Evolutionary conservation across 2,329 filamentous ascomycete genomes (phyloP).

Genomic region (Bretziella fagacearum): DNA sequence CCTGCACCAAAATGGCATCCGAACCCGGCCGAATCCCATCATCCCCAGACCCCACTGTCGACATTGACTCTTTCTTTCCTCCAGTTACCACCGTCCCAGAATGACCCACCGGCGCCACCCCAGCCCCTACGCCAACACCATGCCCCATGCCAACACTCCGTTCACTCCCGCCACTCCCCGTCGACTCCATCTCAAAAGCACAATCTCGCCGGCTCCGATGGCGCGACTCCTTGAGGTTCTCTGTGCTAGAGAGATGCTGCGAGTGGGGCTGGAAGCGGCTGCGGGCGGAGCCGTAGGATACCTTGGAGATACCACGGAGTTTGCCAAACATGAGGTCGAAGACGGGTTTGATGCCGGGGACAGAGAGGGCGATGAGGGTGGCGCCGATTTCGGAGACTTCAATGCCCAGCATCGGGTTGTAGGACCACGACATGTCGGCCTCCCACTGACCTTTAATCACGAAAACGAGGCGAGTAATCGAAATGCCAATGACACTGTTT

Average conservation of each 20-base stretch:
- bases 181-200: constrained; percentile 12
- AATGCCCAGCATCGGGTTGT: constrained; percentile 32
- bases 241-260: constrained; percentile 17
- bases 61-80: constrained; percentile 17
- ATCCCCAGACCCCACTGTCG: constrained; percentile 16
- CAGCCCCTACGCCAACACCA: not conserved
- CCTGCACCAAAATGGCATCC: constrained; percentile 23
- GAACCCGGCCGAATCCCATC: constrained; percentile 10
- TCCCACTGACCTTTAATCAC: constrained; percentile 32
- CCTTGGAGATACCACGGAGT: constrained; percentile 17
- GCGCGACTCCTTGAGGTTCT: constrained; percentile 14
- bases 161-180: constrained; percentile 7
- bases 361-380: constrained; percentile 33
- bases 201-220: constrained; percentile 7
- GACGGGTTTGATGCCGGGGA: constrained; percentile 33
- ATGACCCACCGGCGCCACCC: not conserved
- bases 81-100: constrained; percentile 9
- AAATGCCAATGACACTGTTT: constrained; percentile 32
- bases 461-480: constrained; percentile 29
- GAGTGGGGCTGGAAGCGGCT: constrained; percentile 20
- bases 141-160: not conserved
- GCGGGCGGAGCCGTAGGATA: constrained; percentile 18
- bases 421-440: constrained; percentile 32
- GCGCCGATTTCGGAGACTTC: constrained; percentile 34
- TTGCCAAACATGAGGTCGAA: constrained; percentile 23